A percentile compares a stretch with the other conserved stretches of the same genome.
phyloP scores from a whole-genome alignment of 2,329 filamentous ascomycete species.

The Claviceps sorghi region DNA sequence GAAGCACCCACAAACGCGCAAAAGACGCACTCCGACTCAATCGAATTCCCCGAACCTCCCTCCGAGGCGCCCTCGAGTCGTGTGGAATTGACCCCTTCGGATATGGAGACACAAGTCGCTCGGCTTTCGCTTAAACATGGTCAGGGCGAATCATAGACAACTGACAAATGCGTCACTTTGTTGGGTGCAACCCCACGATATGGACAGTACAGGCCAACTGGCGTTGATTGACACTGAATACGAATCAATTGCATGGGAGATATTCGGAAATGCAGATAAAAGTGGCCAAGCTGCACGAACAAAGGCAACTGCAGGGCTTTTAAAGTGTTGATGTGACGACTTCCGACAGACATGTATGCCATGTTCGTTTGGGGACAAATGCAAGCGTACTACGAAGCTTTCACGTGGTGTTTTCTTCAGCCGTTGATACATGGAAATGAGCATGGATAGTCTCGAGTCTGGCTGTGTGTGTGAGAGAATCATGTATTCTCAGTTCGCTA shows the following conservation, averaged over 20 bases:
- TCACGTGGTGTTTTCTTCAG: neutral
- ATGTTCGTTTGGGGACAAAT: neutral
- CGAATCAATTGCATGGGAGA: neutral
- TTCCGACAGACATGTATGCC: neutral
- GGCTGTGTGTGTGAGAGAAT: neutral
- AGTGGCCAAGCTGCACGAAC: neutral
- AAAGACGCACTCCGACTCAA: slow-evolving; percentile 37
- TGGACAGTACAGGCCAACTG: neutral
- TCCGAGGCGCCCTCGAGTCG: slow-evolving; percentile 20
- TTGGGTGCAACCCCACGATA: neutral
- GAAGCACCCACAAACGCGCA: slow-evolving; percentile 31
- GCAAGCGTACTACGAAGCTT: neutral
- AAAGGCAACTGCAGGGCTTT: neutral
- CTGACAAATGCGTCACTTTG: neutral
- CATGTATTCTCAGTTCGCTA: neutral
- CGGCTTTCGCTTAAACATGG: slow-evolving; percentile 12
- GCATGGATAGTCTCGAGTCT: neutral
- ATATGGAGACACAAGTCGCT: slow-evolving; percentile 24
- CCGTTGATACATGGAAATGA: neutral
- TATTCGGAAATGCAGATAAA: neutral
- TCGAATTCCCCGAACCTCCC: slow-evolving; percentile 30
- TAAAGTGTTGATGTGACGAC: neutral
- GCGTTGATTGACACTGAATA: neutral
- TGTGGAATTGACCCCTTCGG: slow-evolving; percentile 16
- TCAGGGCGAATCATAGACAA: neutral